Percentiles rank a stretch among this genome's conserved stretches.
Evolutionary conservation across 2,329 filamentous ascomycete species (phyloP).

Genomic region (Claviceps purpurea): DNA sequence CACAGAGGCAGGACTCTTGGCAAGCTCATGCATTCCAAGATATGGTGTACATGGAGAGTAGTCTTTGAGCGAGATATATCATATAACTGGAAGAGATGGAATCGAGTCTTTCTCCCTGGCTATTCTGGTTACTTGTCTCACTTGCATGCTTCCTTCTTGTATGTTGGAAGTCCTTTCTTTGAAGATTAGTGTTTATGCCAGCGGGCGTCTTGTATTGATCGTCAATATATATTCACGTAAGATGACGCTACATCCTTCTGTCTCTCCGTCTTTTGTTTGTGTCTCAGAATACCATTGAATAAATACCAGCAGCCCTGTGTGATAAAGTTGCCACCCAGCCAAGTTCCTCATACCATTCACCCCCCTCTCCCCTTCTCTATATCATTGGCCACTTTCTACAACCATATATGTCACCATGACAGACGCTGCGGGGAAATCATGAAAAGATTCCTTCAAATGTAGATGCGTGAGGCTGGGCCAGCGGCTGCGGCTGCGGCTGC

Average conservation of each 20-base stretch:
- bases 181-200: no score
- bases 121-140: not conserved
- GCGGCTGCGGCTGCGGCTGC: no score
- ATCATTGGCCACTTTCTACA: not conserved
- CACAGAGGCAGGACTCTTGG: not conserved
- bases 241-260: not conserved
- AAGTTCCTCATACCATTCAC: not conserved
- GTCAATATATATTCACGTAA: slow-evolving; percentile 1
- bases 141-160: not conserved
- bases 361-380: not conserved
- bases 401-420: not conserved
- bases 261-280: not conserved
- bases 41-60: not conserved
- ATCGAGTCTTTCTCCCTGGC: not conserved
- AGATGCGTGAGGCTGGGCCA: no score
- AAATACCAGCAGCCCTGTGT: not conserved
- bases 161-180: not conserved
- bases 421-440: not conserved
- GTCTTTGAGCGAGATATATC: not conserved
- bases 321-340: not conserved
- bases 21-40: not conserved
- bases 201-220: not conserved
- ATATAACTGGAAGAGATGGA: not conserved
- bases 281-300: not conserved
- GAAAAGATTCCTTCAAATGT: no score